These are phyloP conservation scores for Laburnicola sp. DNA, from an alignment of 2,329 filamentous ascomycete species.

Conservation along the genomic window DNA sequence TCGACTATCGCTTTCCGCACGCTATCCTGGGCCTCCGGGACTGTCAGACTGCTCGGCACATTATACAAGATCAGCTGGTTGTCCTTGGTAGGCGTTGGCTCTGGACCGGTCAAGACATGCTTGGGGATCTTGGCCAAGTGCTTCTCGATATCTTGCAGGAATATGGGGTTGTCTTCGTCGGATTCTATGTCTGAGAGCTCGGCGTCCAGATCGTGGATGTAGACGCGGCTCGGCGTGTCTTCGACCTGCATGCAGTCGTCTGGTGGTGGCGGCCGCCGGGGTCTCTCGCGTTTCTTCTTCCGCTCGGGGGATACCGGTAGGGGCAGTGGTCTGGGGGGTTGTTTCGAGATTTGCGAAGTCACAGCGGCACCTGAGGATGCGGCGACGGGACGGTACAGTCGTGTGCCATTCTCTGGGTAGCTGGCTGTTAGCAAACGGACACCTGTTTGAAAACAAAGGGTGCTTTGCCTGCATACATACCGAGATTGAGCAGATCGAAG, in stretches of 20 bases:
- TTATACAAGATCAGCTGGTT: slow-evolving; percentile 81
- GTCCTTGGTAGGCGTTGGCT: slow-evolving; percentile 49
- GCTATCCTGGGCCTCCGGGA: slow-evolving; percentile 71
- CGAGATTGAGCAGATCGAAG: slow-evolving; percentile 78
- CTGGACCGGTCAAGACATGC: slow-evolving; percentile 61
- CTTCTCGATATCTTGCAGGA: slow-evolving; percentile 84
- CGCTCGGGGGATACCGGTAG: slow-evolving; percentile 5
- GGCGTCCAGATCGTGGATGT: slow-evolving; percentile 87
- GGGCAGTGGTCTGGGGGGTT: slow-evolving; percentile 9
- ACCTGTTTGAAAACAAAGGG: too few species aligned
- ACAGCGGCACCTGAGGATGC: slow-evolving; percentile 29
- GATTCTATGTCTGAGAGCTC: slow-evolving; percentile 75
- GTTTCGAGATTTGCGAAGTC: slow-evolving; percentile 23
- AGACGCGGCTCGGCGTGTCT: slow-evolving; percentile 82
- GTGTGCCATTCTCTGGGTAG: slow-evolving; percentile 58
- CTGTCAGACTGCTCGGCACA: slow-evolving; percentile 73
- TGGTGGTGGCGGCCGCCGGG: slow-evolving; percentile 24
- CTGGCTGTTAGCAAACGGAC: too few species aligned
- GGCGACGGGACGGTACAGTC: slow-evolving; percentile 66
- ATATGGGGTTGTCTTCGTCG: slow-evolving; percentile 67
- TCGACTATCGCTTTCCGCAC: slow-evolving; percentile 85
- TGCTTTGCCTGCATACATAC: too few species aligned
- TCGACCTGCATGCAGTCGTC: slow-evolving; percentile 80
- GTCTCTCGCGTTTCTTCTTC: slow-evolving; percentile 13
- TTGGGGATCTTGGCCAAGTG: slow-evolving; percentile 72